These are phyloP conservation scores for Pichia exigua DNA, from an alignment of 805 yeast species.

Conservation along the genomic window DNA sequence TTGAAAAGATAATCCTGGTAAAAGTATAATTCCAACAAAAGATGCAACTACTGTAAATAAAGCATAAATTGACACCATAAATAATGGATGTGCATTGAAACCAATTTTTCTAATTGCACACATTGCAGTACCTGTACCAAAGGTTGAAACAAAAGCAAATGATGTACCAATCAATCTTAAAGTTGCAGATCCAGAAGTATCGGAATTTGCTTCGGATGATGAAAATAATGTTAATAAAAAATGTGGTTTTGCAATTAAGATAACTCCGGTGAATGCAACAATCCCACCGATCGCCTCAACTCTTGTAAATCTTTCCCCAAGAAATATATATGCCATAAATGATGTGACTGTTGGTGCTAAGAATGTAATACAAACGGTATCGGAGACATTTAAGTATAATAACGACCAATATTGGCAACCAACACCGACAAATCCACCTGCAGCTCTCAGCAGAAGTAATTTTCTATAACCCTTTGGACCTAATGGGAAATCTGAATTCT, in stretches of 20 bases:
- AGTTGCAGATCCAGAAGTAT: neutral
- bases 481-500: conserved; percentile 49
- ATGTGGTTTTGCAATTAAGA: conserved; percentile 74
- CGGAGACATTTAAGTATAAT: conserved; percentile 67
- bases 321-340: conserved; percentile 56
- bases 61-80: conserved; percentile 74
- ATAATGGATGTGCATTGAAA: conserved; percentile 66
- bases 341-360: conserved; percentile 73
- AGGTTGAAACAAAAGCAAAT: conserved; percentile 58
- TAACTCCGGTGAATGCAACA: conserved; percentile 65
- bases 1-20: conserved; percentile 54
- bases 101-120: conserved; percentile 72
- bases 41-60: conserved; percentile 51
- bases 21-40: conserved; percentile 38
- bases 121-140: conserved; percentile 64
- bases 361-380: conserved; percentile 75
- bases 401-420: conserved; percentile 71
- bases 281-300: conserved; percentile 65
- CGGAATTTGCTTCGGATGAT: neutral
- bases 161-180: conserved; percentile 52
- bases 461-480: conserved; percentile 7
- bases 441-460: conserved; percentile 42
- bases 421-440: conserved; percentile 73
- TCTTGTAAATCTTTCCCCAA: conserved; percentile 58
- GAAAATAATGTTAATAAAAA: conserved; percentile 47